Evolutionary conservation across 78 protist species (phyloP), one percentile per base, ranked within the genome.

Genomic region (Mantamonas sphyraenae): DNA sequence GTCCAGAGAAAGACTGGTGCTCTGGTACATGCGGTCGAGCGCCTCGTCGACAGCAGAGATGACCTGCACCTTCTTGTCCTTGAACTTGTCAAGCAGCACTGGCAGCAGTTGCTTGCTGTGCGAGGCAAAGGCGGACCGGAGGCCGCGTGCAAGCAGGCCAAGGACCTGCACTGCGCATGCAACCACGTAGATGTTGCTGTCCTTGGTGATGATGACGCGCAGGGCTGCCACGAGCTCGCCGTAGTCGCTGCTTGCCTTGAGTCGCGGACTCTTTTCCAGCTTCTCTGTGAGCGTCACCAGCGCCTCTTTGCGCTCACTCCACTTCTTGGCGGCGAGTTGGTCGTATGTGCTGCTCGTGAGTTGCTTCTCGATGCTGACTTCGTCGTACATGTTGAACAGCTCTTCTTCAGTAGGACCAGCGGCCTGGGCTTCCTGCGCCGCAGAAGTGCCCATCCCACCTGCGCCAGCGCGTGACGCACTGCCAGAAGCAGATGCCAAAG

Each of bases 21-120:
- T 2, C 43, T 2, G 39, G 33, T 8, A 4, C 22, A 31, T 3
- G 12, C 62, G 62, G 1, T 33, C 47, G 37, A 53, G 33, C 3
- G 72, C 61, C n/a, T 2, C 33, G 34, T 37, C 62, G 24, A 66
- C 4, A 24, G 30, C 45, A 14, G 59, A 5, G n/a, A 51, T 55
- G 24, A 66, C 59, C 35, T 3, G n/a, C n/a, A 37, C 39, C 72
- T 66, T 66, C 72, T 47, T 66, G 50, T 66, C 72, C 59, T 51
- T 47, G 34, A 66, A 51, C 45, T 51, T 66, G 34, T 20, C 33
- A 24, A 66, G 59, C 59, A 66, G 5, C 12, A 10, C 56, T 0
- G 30, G 33, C 24, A 66, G n/a, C 20, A 53, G 17, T 1, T 4
- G 3, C 5, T 17, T 1, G 12, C 50, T 43, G 33, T n/a, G 51